Conservation (phyloP, 2,329 filamentous ascomycete species). For the Fusarium domesticum region DNA sequence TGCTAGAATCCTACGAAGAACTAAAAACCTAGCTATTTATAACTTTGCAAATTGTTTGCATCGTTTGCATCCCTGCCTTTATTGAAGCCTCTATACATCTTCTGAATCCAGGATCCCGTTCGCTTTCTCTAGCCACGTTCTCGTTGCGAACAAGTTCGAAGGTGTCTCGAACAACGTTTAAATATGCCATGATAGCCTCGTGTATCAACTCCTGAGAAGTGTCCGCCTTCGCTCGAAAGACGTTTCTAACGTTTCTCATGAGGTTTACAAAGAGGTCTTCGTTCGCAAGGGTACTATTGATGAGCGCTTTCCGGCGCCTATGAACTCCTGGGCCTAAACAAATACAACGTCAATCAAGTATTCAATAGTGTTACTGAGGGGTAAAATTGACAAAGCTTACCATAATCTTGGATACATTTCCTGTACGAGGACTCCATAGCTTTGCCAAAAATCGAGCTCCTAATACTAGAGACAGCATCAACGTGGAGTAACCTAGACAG, state of each 20-base stretch:
- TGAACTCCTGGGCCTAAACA: conserved; percentile 35
- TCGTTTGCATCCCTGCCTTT: background rate
- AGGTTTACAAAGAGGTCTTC: conserved; percentile 32
- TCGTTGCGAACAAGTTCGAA: conserved; percentile 39
- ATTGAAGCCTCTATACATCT: conserved; percentile 25
- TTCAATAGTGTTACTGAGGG: background rate
- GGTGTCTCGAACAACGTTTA: conserved; percentile 28
- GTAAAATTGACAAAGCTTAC: conserved; percentile 20
- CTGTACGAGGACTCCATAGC: conserved; percentile 37
- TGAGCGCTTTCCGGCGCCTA: conserved; percentile 34
- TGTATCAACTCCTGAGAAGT: conserved; percentile 24
- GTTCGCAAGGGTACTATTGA: conserved; percentile 26
- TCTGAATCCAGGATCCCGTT: conserved; percentile 36
- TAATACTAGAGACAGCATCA: conserved; percentile 35
- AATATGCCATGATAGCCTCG: conserved; percentile 16
- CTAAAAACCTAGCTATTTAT: too few species aligned
- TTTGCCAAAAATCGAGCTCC: conserved; percentile 38
- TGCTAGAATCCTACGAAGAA: too few species aligned
- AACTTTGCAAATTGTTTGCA: conserved; percentile 4
- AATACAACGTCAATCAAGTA: background rate
- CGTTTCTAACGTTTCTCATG: conserved; percentile 25
- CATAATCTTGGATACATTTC: conserved; percentile 31
- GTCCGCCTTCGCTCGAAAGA: conserved; percentile 21
- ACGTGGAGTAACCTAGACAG: conserved; percentile 36
- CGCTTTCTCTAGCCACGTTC: conserved; percentile 37